A percentile compares a stretch with the other conserved stretches of the same genome.
Evolutionary conservation across 2,329 filamentous ascomycete genomes (phyloP).

Genomic region (Neonectria punicea): DNA sequence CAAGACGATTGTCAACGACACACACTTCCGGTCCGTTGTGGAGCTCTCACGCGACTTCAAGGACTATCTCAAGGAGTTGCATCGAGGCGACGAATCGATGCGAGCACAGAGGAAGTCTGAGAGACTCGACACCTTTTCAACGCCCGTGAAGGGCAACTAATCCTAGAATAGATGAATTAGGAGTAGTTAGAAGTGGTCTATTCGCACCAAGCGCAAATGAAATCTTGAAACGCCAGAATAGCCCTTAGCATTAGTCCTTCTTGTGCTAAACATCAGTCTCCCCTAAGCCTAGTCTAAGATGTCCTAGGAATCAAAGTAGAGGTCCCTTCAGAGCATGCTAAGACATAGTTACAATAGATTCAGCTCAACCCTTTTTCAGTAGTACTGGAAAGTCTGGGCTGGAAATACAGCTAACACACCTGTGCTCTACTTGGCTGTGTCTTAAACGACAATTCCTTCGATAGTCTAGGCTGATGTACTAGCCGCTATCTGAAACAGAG

Average conservation of each 20-base stretch:
- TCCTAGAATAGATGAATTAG: no score
- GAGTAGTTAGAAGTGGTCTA: no score
- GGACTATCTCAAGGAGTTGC: conserved; percentile 32
- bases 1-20: conserved; percentile 38
- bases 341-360: background rate
- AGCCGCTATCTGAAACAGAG: background rate
- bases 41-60: conserved; percentile 45
- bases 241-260: no score
- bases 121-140: background rate
- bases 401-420: background rate
- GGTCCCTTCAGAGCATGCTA: no score
- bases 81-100: conserved; percentile 19
- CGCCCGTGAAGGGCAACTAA: background rate
- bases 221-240: no score
- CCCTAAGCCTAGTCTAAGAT: no score
- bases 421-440: background rate
- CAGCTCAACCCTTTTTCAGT: background rate
- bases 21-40: conserved; percentile 42
- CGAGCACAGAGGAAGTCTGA: conserved; percentile 1
- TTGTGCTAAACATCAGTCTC: no score
- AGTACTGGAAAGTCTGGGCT: no score
- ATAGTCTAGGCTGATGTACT: background rate
- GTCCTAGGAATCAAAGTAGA: no score
- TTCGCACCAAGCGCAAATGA: no score
- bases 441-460: background rate